These are phyloP conservation scores for Turnera subulata DNA, from an alignment of 345 rosid genomes.

Conservation along the genomic window DNA sequence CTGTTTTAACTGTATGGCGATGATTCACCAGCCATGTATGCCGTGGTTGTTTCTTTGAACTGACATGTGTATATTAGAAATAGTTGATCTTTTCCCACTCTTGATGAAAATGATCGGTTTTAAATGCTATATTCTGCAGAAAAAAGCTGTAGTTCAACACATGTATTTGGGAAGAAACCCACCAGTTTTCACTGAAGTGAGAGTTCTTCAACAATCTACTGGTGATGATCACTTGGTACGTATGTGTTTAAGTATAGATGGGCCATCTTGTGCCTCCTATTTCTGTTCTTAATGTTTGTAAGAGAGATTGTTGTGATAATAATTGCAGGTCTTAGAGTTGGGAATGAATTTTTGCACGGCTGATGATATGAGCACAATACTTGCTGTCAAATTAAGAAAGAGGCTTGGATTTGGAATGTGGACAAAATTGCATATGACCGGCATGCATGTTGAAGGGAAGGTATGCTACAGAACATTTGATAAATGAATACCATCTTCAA, in stretches of 20 bases:
- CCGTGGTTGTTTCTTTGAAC: not conserved
- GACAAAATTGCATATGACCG: constrained; percentile 86
- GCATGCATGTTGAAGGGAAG: constrained; percentile 98
- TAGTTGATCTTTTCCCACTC: not conserved
- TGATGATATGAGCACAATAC: constrained; percentile 92
- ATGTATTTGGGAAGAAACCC: constrained; percentile 89
- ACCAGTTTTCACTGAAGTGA: constrained; percentile 74
- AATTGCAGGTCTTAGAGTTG: constrained; percentile 74
- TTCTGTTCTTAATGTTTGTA: not conserved
- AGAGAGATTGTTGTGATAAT: constrained; percentile 15
- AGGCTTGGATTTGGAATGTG: constrained; percentile 92
- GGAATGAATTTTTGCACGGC: constrained; percentile 88
- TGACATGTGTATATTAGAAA: not conserved
- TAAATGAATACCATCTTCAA: too few relatives aligned
- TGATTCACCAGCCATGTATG: too few relatives aligned
- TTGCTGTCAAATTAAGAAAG: constrained; percentile 78
- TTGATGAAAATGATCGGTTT: not conserved
- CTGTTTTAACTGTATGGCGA: too few relatives aligned
- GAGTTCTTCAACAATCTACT: constrained; percentile 53
- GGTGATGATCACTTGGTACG: constrained; percentile 91
- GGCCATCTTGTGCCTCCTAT: not conserved
- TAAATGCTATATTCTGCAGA: constrained; percentile 42
- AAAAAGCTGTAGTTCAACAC: constrained; percentile 62
- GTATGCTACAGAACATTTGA: constrained; percentile 15
- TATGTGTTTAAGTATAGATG: not conserved